Percentiles rank a stretch among this genome's conserved stretches.
Evolutionary conservation across 2,329 filamentous ascomycete species (phyloP).

Genomic region (Stemphylium beticola): DNA sequence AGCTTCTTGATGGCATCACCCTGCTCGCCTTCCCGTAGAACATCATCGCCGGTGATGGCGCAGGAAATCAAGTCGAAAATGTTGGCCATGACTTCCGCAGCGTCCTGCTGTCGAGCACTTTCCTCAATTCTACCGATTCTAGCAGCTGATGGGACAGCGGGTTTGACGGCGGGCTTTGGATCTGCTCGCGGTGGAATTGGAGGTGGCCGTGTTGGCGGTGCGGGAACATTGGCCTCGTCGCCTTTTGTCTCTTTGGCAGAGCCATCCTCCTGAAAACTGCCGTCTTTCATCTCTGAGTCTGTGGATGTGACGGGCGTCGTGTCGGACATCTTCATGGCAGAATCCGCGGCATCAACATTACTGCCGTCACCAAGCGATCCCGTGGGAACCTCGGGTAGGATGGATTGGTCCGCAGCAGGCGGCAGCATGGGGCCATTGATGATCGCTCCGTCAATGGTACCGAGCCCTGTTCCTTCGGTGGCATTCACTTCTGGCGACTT

Average conservation of each 20-base stretch:
- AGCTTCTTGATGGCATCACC: constrained; percentile 73
- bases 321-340: constrained; percentile 7
- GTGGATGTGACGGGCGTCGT: constrained; percentile 6
- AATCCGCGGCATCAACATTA: background rate
- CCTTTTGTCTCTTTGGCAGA: constrained; percentile 31
- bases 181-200: constrained; percentile 64
- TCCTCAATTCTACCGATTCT: constrained; percentile 60
- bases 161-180: constrained; percentile 5
- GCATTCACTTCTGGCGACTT: constrained; percentile 54
- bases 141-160: constrained; percentile 19
- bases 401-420: constrained; percentile 22
- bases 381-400: background rate
- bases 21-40: constrained; percentile 75
- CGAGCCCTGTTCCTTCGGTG: constrained; percentile 49
- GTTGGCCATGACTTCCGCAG: constrained; percentile 93
- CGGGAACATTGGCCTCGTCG: constrained; percentile 28
- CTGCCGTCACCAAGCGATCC: constrained; percentile 2
- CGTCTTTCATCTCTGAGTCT: constrained; percentile 37
- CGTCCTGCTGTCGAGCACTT: constrained; percentile 81
- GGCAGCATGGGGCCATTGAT: constrained; percentile 56
- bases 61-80: constrained; percentile 90
- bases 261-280: constrained; percentile 24
- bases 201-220: constrained; percentile 58
- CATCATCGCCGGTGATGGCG: constrained; percentile 75
- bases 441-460: constrained; percentile 53